Conservation (phyloP, 2,329 filamentous ascomycete genomes). For the Pseudogymnoascus sp. region DNA sequence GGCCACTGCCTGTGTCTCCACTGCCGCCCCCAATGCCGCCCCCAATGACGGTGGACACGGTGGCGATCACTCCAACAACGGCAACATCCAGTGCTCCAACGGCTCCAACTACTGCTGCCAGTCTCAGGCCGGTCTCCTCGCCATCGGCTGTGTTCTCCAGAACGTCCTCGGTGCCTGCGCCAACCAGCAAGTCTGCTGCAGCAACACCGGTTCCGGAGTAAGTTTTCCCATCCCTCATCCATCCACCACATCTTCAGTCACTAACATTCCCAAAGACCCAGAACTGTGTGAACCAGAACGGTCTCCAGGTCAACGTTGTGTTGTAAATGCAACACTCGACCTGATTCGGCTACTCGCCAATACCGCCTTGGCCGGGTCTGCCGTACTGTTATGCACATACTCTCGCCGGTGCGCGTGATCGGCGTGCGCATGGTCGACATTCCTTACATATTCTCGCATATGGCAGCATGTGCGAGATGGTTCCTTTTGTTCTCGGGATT, state of each 20-base stretch:
- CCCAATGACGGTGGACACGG: neutral
- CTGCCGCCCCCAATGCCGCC: neutral
- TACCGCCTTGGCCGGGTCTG: neutral
- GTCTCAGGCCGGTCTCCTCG: neutral
- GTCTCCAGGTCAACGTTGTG: neutral
- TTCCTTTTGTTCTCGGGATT: neutral
- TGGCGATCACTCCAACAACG: neutral
- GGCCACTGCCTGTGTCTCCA: neutral
- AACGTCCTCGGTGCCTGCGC: neutral
- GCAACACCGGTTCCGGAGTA: neutral
- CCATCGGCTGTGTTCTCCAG: neutral
- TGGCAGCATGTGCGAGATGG: neutral
- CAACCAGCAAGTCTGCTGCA: neutral
- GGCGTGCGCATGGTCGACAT: neutral
- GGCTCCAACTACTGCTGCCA: neutral
- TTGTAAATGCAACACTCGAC: neutral
- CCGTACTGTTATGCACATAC: neutral
- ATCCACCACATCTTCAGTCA: neutral
- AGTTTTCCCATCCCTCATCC: neutral
- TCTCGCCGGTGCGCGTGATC: neutral
- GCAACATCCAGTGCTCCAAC: neutral
- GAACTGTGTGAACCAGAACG: neutral
- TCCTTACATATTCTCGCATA: neutral
- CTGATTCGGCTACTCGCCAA: neutral
- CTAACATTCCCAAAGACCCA: neutral